Conservation (phyloP, 441 rosid genomes). For the Erodium trifolium region DNA sequence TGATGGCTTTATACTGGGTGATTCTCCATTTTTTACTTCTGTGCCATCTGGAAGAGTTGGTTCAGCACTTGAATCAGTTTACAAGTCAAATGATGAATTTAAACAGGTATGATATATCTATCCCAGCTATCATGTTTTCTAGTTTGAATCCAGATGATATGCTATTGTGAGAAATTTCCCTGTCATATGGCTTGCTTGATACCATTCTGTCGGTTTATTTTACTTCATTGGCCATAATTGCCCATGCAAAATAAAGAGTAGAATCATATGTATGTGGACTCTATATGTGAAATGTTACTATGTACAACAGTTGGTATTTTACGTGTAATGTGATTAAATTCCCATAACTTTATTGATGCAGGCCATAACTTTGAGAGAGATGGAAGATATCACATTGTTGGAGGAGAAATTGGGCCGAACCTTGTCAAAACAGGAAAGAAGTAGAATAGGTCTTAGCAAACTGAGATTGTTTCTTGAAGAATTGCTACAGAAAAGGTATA, state of each 20-base stretch:
- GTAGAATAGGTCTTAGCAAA: constrained; percentile 85
- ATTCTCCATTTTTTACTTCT: constrained; percentile 88
- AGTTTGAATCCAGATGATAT: constrained; percentile 11
- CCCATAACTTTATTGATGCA: constrained; percentile 15
- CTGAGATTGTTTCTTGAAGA: constrained; percentile 80
- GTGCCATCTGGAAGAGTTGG: constrained; percentile 99
- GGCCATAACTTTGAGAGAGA: constrained; percentile 70
- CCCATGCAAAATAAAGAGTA: background rate
- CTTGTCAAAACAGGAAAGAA: constrained; percentile 67
- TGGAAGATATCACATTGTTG: constrained; percentile 58
- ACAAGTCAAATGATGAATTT: constrained; percentile 75
- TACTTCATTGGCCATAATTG: background rate
- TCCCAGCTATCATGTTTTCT: constrained; percentile 1
- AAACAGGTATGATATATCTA: constrained; percentile 53
- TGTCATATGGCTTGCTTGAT: background rate
- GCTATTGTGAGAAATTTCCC: background rate
- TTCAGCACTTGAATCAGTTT: constrained; percentile 59
- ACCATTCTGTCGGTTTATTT: background rate
- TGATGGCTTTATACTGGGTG: constrained; percentile 83
- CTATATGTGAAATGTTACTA: background rate
- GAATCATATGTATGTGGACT: background rate
- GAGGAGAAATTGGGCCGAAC: constrained; percentile 81
- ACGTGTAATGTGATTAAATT: background rate
- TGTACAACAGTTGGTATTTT: background rate
- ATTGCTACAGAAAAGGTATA: constrained; percentile 72